Conservation (phyloP, 805 yeast genomes). For the Yarrowia sp. region DNA sequence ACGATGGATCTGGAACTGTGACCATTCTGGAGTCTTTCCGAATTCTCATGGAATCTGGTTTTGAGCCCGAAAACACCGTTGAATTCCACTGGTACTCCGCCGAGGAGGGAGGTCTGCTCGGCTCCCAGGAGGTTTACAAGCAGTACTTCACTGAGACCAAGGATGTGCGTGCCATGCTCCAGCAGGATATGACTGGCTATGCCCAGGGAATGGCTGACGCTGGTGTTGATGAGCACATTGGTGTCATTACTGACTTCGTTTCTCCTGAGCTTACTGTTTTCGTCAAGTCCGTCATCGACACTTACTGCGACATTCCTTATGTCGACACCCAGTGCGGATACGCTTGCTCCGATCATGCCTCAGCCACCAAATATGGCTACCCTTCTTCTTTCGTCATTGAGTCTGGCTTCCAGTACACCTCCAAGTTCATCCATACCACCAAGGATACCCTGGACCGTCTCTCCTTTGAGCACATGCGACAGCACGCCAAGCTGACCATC, state of each 20-base stretch:
- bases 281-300: constrained; percentile 64
- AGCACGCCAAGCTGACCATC: constrained; percentile 79
- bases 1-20: constrained; percentile 87
- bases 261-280: constrained; percentile 62
- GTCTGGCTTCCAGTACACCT: constrained; percentile 66
- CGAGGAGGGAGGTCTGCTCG: constrained; percentile 90
- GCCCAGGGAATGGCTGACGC: constrained; percentile 58
- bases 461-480: constrained; percentile 76
- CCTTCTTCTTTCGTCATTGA: constrained; percentile 88
- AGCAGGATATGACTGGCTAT: constrained; percentile 94
- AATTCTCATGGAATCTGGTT: constrained; percentile 57
- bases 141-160: constrained; percentile 56
- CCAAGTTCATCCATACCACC: constrained; percentile 76
- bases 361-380: constrained; percentile 81
- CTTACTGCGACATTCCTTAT: constrained; percentile 71
- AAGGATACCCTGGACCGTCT: constrained; percentile 83
- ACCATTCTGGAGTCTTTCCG: constrained; percentile 79
- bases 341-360: constrained; percentile 92
- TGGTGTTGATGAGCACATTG: constrained; percentile 70
- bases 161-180: constrained; percentile 81
- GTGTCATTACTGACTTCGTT: constrained; percentile 79
- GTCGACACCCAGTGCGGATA: constrained; percentile 85
- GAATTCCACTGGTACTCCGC: constrained; percentile 96
- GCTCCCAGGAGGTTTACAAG: constrained; percentile 79
- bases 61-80: constrained; percentile 70